These are phyloP conservation scores for Aspergillus sclerotialis DNA, from an alignment of 2,329 filamentous ascomycete species.

Conservation along the genomic window DNA sequence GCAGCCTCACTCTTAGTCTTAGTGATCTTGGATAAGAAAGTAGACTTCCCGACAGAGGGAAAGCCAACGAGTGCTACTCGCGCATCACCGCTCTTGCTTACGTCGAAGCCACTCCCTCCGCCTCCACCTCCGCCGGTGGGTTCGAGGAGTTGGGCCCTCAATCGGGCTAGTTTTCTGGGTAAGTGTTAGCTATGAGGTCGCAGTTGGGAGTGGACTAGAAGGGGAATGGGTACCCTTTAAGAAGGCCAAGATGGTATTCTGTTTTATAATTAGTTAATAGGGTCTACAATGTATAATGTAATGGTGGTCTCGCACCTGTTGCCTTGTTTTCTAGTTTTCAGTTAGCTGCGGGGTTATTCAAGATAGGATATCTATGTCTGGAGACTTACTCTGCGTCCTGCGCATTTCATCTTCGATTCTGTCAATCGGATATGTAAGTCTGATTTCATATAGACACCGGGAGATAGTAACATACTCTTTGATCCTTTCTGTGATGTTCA, in stretches of 20 bases:
- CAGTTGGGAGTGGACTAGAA: background rate
- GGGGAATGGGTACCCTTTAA: conserved; percentile 99
- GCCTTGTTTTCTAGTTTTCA: conserved; percentile 81
- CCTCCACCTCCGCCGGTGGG: conserved; percentile 74
- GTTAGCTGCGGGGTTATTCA: conserved; percentile 26
- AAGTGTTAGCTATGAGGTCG: conserved; percentile 12
- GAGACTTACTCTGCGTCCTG: conserved; percentile 82
- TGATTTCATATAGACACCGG: conserved; percentile 1
- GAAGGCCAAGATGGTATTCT: conserved; percentile 97
- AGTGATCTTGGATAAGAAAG: conserved; percentile 96
- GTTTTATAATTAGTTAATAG: conserved; percentile 12
- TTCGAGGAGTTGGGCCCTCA: conserved; percentile 89
- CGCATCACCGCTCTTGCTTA: conserved; percentile 93
- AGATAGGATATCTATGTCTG: conserved; percentile 9
- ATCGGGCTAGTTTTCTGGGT: conserved; percentile 84
- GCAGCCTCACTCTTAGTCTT: conserved; percentile 96
- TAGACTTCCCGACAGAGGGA: conserved; percentile 96
- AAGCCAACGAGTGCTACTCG: conserved; percentile 98
- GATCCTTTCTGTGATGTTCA: conserved; percentile 99
- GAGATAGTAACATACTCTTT: conserved; percentile 66
- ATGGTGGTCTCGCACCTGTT: conserved; percentile 61
- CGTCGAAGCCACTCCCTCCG: conserved; percentile 76
- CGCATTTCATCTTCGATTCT: conserved; percentile 99
- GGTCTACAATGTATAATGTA: conserved; percentile 1
- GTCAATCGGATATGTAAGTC: conserved; percentile 9